Evolutionary conservation across 1,139 yeast genomes (phyloP).

Genomic region (Kodamaea sp.): DNA sequence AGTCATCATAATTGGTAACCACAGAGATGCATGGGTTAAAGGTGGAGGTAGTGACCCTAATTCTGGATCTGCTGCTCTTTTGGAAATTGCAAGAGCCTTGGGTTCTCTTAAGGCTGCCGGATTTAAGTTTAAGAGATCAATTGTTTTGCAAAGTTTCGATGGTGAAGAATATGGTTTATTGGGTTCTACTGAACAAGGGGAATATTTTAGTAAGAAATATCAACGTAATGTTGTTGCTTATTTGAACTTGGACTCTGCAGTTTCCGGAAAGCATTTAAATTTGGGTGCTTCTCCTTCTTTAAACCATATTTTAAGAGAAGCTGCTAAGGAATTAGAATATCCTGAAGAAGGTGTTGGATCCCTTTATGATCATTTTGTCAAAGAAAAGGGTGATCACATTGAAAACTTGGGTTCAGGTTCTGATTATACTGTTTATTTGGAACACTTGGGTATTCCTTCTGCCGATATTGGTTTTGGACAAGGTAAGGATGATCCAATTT

Average conservation of each 20-base stretch:
- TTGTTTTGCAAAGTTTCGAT: slow-evolving; percentile 41
- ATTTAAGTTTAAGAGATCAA: slow-evolving; percentile 39
- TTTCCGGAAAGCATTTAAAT: slow-evolving; percentile 30
- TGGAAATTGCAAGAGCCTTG: slow-evolving; percentile 45
- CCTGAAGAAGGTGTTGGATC: slow-evolving; percentile 45
- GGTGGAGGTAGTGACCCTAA: slow-evolving; percentile 52
- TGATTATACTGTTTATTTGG: slow-evolving; percentile 46
- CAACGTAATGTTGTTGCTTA: slow-evolving; percentile 43
- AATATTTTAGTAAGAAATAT: slow-evolving; percentile 33
- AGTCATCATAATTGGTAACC: slow-evolving; percentile 45
- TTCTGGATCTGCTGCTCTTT: slow-evolving; percentile 41
- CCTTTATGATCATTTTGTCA: slow-evolving; percentile 57
- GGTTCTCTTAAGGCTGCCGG: slow-evolving; percentile 44
- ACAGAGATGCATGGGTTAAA: slow-evolving; percentile 53
- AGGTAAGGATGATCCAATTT: slow-evolving; percentile 41
- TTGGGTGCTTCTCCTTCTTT: slow-evolving; percentile 41
- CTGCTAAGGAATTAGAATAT: slow-evolving; percentile 37
- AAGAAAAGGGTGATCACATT: slow-evolving; percentile 33
- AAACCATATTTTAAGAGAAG: slow-evolving; percentile 29
- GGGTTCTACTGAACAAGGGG: slow-evolving; percentile 48
- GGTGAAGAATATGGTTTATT: slow-evolving; percentile 49
- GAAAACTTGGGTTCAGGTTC: slow-evolving; percentile 43
- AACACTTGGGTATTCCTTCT: slow-evolving; percentile 46
- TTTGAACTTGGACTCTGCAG: slow-evolving; percentile 42
- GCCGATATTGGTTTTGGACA: slow-evolving; percentile 36